Base-by-base conservation (phyloP, 192 early-diverging fungal species). In the Entrophospora sp. region DNA sequence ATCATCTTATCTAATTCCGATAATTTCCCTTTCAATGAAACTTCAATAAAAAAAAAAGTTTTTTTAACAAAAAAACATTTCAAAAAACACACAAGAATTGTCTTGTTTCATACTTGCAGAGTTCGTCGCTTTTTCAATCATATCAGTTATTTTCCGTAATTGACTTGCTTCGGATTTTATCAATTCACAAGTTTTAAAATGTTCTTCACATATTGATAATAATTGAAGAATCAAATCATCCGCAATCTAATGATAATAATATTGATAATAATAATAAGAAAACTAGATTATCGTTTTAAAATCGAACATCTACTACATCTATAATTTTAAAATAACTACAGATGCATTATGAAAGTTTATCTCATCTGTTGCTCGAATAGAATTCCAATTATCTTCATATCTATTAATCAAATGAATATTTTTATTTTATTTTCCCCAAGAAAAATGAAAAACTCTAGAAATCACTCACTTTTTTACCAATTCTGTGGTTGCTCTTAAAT, bases 1-100 rank as follows among this genome's bases (percentile, higher is more conserved):
- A 66, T 66, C 35, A 66, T 66, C 14, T 38, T 51, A 10, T 66
- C 64, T 18, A 66, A 30, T n/a, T 66, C 64, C 2, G 25, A 14
- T 14, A 66, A 30, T 53, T 42, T 36, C 18, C 28, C 64, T 53
- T 66, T 66, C 40, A 66, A 25, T 40, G 31, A 31, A 51, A 53
- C 64, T 66, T 53, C 14, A 32, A 52, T 25, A 16, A 65, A 52
- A 24, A 24, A 37, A 51, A 9, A 35, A 30, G n/a, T 22, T 32
- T 13, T 7, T 12, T 13, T 56, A 13, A n/a, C n/a, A n/a, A n/a
- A n/a, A n/a, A n/a, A 14, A n/a, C 48, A 7, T 7, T 24, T 22
- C 9, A 49, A 44, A 27, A 44, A 61, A 28, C 0, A 27, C 6
- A 10, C 18, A 34, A 27, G 5, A 27, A 55, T 9, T 9, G 1